A percentile compares a stretch with the other conserved stretches of the same genome.
These are phyloP conservation scores for Paspalum notatum DNA, from an alignment of 176 grass and related monocot species.

Conservation along the genomic window DNA sequence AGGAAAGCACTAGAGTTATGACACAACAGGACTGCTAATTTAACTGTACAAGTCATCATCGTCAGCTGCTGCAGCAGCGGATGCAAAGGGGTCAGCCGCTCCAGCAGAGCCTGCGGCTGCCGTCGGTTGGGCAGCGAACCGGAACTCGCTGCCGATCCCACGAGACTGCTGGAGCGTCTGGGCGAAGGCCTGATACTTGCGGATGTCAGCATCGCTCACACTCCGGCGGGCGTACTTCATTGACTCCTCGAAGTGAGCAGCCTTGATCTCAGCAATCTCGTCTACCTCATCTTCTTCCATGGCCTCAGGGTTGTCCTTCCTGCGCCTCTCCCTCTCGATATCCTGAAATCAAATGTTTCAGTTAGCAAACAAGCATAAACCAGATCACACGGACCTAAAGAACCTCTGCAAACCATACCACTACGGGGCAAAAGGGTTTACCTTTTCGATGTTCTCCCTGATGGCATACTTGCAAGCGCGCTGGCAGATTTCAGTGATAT, in stretches of 20 bases:
- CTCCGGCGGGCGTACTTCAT: slow-evolving; percentile 91
- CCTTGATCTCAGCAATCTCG: slow-evolving; percentile 80
- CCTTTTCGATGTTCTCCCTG: slow-evolving; percentile 91
- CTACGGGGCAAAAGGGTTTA: neutral
- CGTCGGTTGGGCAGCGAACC: slow-evolving; percentile 56
- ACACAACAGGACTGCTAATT: slow-evolving; percentile 9
- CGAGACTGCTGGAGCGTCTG: slow-evolving; percentile 89
- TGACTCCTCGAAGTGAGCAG: slow-evolving; percentile 76
- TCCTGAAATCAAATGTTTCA: slow-evolving; percentile 49
- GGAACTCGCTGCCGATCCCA: slow-evolving; percentile 83
- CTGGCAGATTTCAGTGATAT: slow-evolving; percentile 92
- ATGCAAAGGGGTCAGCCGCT: slow-evolving; percentile 60
- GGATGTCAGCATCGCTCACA: slow-evolving; percentile 80
- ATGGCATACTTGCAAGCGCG: slow-evolving; percentile 90
- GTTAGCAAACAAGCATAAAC: neutral
- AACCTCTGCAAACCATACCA: neutral
- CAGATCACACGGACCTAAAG: too few relatives aligned
- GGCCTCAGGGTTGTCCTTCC: slow-evolving; percentile 71
- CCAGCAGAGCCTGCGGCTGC: neutral
- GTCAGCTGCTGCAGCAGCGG: slow-evolving; percentile 52
- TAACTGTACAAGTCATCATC: slow-evolving; percentile 90
- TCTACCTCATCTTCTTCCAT: slow-evolving; percentile 88
- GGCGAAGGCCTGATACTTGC: slow-evolving; percentile 89
- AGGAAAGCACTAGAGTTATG: neutral
- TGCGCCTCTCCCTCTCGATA: slow-evolving; percentile 73